Evolutionary conservation across 257 asterid genomes (phyloP).

Genomic region (Solanum phureja): DNA sequence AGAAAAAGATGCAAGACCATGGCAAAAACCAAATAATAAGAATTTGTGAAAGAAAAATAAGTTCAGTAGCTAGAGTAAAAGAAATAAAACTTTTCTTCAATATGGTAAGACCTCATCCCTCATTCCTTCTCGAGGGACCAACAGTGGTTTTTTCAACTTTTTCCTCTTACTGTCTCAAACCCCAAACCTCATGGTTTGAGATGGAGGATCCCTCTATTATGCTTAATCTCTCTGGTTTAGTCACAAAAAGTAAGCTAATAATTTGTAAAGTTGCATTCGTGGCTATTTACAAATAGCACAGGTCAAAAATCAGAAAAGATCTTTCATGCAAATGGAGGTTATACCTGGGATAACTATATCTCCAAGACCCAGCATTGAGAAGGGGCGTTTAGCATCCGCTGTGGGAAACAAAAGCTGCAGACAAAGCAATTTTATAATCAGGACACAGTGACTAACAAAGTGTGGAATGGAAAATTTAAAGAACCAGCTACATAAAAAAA

Average conservation of each 20-base stretch:
- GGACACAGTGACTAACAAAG: not conserved
- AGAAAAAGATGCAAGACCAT: not conserved
- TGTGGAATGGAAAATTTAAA: not conserved
- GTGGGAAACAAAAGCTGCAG: conserved; percentile 96
- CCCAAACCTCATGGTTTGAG: not conserved
- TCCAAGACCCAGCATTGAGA: conserved; percentile 98
- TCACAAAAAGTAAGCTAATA: not conserved
- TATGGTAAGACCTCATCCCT: not conserved
- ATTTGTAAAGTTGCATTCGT: not conserved
- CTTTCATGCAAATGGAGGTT: not conserved
- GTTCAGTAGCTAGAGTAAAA: not conserved
- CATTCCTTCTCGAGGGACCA: not conserved
- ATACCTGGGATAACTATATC: conserved; percentile 96
- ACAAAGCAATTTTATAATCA: not conserved
- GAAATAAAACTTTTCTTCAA: not conserved
- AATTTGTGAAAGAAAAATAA: not conserved
- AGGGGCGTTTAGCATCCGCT: conserved; percentile 71
- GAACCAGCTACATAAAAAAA: not conserved
- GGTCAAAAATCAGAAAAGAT: not conserved
- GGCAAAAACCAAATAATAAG: not conserved
- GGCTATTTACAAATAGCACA: not conserved
- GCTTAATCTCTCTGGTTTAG: not conserved
- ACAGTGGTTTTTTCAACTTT: not conserved
- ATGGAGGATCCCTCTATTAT: not conserved
- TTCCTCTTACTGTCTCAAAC: not conserved